Evolutionary conservation across 1,284 basidiomycete genomes (phyloP).

Genomic region (Athelia sp.): DNA sequence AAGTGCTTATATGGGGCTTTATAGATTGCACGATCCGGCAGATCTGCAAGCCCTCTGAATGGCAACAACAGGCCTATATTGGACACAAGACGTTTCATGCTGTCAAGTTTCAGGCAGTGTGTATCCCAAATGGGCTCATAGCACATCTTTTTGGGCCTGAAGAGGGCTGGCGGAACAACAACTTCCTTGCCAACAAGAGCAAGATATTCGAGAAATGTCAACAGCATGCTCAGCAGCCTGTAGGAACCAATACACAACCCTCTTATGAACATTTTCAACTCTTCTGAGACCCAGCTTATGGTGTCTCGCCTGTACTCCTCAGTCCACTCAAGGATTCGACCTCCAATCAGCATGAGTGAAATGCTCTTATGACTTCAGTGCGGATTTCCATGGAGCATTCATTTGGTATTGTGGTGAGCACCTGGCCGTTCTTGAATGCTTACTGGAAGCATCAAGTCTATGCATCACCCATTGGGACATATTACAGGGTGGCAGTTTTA

Average conservation of each 20-base stretch:
- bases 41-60: conserved; percentile 7
- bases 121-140: conserved; percentile 12
- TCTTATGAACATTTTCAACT: not conserved
- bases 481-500: not conserved
- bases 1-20: conserved; percentile 9
- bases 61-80: conserved; percentile 13
- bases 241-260: not conserved
- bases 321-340: not conserved
- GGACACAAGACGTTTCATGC: conserved; percentile 15
- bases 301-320: not conserved
- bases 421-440: not conserved
- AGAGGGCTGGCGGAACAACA: conserved; percentile 9
- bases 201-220: conserved; percentile 1
- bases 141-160: conserved; percentile 11
- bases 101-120: conserved; percentile 15
- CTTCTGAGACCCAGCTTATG: conserved; percentile 1
- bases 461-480: conserved; percentile 1
- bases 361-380: not conserved
- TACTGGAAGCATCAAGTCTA: not conserved
- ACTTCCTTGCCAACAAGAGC: conserved; percentile 1
- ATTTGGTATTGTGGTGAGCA: not conserved
- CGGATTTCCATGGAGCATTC: not conserved
- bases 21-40: conserved; percentile 14
- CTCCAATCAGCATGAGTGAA: not conserved
- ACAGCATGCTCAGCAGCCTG: not conserved